phyloP scores from a whole-genome alignment of 2,329 filamentous ascomycete genomes.

The Ascochyta viciae-villosae region DNA sequence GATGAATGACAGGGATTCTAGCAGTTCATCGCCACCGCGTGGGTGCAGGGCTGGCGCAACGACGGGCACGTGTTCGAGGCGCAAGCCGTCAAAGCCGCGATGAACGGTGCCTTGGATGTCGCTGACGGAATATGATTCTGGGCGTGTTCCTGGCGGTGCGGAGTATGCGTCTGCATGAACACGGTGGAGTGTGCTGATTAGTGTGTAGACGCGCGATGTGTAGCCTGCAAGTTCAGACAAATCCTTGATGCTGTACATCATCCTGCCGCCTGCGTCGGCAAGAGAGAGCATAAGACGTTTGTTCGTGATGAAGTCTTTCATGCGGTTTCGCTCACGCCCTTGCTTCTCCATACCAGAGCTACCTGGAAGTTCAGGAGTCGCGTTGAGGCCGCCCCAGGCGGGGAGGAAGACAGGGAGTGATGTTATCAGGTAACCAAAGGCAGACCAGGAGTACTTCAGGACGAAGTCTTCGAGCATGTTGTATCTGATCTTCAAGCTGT shows the following conservation, averaged over 20 bases:
- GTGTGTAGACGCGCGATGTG: conserved; percentile 92
- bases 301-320: conserved; percentile 99
- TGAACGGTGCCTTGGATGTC: conserved; percentile 94
- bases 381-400: conserved; percentile 87
- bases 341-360: conserved; percentile 52
- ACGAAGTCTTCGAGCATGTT: conserved; percentile 99
- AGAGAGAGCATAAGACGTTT: conserved; percentile 97
- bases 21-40: conserved; percentile 86
- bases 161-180: conserved; percentile 92
- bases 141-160: conserved; percentile 67
- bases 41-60: conserved; percentile 90
- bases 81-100: conserved; percentile 92
- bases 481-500: conserved; percentile 95
- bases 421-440: conserved; percentile 92
- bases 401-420: conserved; percentile 94
- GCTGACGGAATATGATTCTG: conserved; percentile 85
- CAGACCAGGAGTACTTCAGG: conserved; percentile 98
- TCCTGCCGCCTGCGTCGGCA: conserved; percentile 91
- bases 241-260: conserved; percentile 99
- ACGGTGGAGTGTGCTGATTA: conserved; percentile 92
- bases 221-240: conserved; percentile 94
- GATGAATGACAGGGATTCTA: conserved; percentile 87
- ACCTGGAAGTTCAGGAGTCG: conserved; percentile 68
- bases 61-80: conserved; percentile 90
- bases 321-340: conserved; percentile 79